phyloP scores from a whole-genome alignment of 805 yeast species.

The Metschnikowia chrysomelidarum region DNA sequence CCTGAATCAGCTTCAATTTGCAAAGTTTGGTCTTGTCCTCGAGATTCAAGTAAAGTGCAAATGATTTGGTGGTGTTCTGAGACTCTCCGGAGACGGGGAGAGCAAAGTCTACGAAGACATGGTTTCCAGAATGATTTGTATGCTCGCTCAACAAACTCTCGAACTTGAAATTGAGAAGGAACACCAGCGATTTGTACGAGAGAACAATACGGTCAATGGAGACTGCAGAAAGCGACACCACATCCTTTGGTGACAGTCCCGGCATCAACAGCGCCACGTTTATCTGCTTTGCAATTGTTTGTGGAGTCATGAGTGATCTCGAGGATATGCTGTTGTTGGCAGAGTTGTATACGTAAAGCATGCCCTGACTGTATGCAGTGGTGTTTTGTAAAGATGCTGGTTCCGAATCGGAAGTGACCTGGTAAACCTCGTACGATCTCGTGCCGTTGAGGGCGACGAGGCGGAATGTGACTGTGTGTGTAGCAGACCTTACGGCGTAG shows the following conservation, averaged over 20 bases:
- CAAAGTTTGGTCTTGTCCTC: slow-evolving; percentile 44
- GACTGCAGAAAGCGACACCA: slow-evolving; percentile 36
- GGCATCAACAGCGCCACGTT: slow-evolving; percentile 20
- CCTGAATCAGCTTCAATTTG: slow-evolving; percentile 42
- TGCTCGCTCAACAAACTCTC: slow-evolving; percentile 37
- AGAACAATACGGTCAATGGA: slow-evolving; percentile 48
- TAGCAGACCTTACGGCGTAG: slow-evolving; percentile 15
- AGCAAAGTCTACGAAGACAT: slow-evolving; percentile 19
- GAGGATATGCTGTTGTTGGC: slow-evolving; percentile 19
- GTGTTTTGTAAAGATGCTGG: neutral
- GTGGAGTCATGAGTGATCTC: slow-evolving; percentile 25
- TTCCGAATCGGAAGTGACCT: slow-evolving; percentile 12
- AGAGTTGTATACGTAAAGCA: slow-evolving; percentile 25
- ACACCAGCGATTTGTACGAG: slow-evolving; percentile 37
- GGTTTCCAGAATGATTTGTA: slow-evolving; percentile 26
- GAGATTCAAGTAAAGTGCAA: slow-evolving; percentile 40
- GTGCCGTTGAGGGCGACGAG: slow-evolving; percentile 25
- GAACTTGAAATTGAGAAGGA: slow-evolving; percentile 45
- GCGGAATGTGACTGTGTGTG: slow-evolving; percentile 20
- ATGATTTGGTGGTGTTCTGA: slow-evolving; percentile 37
- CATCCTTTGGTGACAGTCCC: slow-evolving; percentile 5
- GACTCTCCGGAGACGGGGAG: slow-evolving; percentile 45
- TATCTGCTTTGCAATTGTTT: slow-evolving; percentile 18
- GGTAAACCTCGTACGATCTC: slow-evolving; percentile 25
- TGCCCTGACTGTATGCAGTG: slow-evolving; percentile 24